Evolutionary conservation across 176 grass and related monocot species (phyloP), one percentile per base, ranked within the genome.

Genomic region (Puya raimondii): DNA sequence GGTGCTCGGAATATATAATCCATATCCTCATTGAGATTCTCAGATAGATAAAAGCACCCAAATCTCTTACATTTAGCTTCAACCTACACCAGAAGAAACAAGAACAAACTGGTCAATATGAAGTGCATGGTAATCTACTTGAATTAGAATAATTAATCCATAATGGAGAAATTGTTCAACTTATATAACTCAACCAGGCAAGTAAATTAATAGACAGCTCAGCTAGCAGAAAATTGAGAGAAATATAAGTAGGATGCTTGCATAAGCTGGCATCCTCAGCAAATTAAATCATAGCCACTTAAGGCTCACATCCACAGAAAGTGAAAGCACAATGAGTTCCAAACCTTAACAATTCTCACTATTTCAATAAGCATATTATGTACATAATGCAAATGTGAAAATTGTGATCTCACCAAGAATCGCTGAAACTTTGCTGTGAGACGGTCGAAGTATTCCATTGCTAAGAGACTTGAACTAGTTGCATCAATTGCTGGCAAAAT

Each of bases 11-110:
- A 96, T 84, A 96, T 86, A 72, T 83, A 87, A 42, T 96, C 88
- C 77, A 80, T 79, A 22, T 96, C 79, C 73, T 91, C 86, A 91
- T 96, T 88, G 66, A 96, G 83, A 87, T 81, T 96, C 79, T 96
- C 92, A 3, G 88, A 96, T 64, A 96, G 83, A 76, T 92, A 96
- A 58, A 96, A 96, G 74, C 88, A 96, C 64, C 92, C 92, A 12
- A 96, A 72, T 64, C 65, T 88, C 82, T 84, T 85, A 67, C 70
- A 66, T 83, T 87, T 87, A 71, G 86, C 65, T 80, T 89, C 88
- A 79, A 96, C 84, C 92, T 96, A 83, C 48, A 79, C 70, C 15
- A 66, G 82, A 12, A 76, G 58, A 11, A 81, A 78, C 12, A 48
- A 54, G 61, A 66, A 59, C 15, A 59, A 59, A 18, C 10, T 6